phyloP scores from a whole-genome alignment of 2,329 filamentous ascomycete species.

The Exophiala sp. region DNA sequence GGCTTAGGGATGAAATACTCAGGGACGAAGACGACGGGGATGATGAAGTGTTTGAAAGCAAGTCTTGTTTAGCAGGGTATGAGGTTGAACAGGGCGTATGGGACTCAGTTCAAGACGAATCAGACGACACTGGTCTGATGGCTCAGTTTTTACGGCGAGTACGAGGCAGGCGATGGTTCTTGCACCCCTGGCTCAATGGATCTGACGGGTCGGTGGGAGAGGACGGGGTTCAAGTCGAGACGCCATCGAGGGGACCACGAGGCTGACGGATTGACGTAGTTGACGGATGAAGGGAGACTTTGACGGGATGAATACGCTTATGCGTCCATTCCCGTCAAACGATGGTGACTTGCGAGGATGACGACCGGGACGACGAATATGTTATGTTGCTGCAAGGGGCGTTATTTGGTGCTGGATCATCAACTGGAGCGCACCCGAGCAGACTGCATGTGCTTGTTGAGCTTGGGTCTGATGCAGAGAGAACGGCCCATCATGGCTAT shows the following conservation, averaged over 20 bases:
- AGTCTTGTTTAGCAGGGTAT: background rate
- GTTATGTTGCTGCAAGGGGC: too few species aligned
- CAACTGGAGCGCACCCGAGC: too few species aligned
- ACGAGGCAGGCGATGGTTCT: conserved; percentile 4
- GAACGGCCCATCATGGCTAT: too few species aligned
- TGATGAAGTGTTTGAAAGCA: background rate
- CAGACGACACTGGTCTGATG: conserved; percentile 4
- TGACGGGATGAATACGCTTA: background rate
- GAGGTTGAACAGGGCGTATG: background rate
- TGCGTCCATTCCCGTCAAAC: background rate
- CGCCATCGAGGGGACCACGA: conserved; percentile 17
- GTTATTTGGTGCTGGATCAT: too few species aligned
- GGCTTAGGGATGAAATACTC: conserved; percentile 10
- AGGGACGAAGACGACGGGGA: background rate
- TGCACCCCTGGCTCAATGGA: background rate
- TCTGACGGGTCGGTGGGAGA: background rate
- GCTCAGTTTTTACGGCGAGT: conserved; percentile 12
- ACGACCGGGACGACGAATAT: too few species aligned
- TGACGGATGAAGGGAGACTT: background rate
- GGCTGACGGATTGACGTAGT: conserved; percentile 18
- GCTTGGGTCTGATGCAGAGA: too few species aligned
- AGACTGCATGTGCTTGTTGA: too few species aligned
- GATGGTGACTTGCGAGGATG: background rate
- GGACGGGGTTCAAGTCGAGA: conserved; percentile 14
- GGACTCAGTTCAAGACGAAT: background rate